Evolutionary conservation across 257 asterid genomes (phyloP).

Genomic region (Solanum neorickii): DNA sequence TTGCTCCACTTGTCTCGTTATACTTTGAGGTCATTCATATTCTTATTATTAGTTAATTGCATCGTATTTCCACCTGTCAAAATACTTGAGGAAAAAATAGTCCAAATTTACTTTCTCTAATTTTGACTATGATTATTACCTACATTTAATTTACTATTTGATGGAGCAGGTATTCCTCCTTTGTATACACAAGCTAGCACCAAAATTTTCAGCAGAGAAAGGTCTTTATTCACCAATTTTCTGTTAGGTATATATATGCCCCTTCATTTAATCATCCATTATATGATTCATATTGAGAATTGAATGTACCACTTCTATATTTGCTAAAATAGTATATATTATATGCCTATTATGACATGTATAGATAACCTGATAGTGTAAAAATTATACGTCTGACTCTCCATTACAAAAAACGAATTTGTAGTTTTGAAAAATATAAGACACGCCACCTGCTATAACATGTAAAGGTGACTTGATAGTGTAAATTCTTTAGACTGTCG

Average conservation of each 20-base stretch:
- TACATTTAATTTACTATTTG: neutral
- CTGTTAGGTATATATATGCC: neutral
- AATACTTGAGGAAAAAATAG: too few species aligned
- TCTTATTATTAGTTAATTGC: neutral
- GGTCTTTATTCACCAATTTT: neutral
- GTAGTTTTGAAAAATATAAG: neutral
- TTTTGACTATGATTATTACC: neutral
- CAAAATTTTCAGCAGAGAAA: neutral
- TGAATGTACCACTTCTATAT: neutral
- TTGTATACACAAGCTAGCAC: neutral
- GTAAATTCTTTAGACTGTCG: neutral
- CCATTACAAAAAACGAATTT: neutral
- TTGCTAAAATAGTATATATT: neutral
- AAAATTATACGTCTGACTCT: accelerated
- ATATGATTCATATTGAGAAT: neutral
- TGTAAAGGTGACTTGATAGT: neutral
- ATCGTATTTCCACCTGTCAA: neutral
- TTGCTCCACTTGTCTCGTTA: too few species aligned
- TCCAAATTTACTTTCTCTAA: neutral
- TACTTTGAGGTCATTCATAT: neutral
- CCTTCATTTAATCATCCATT: neutral
- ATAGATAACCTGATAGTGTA: neutral
- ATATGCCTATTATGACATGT: neutral
- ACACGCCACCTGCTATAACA: neutral
- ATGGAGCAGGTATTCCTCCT: neutral